These are phyloP conservation scores for Dactylellina leptospora DNA, from an alignment of 2,329 filamentous ascomycete genomes.

Conservation along the genomic window DNA sequence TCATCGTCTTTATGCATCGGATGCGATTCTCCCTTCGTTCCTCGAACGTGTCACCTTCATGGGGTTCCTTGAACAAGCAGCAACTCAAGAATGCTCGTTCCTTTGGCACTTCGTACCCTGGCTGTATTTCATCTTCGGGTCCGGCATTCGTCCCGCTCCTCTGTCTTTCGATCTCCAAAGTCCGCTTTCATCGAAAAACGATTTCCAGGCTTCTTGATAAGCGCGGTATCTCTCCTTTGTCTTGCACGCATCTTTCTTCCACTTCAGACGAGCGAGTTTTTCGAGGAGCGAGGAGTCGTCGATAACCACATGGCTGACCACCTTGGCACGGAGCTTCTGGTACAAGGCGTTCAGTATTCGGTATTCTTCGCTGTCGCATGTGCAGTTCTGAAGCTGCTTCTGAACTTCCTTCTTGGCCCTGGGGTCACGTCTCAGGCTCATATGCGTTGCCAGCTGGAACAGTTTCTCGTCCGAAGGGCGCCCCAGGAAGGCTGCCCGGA, in stretches of 20 bases:
- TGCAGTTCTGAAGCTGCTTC: slow-evolving; percentile 4
- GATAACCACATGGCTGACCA: not conserved
- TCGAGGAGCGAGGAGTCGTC: not conserved
- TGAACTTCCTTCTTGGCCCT: slow-evolving; percentile 7
- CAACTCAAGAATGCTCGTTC: not conserved
- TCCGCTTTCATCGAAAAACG: slow-evolving; percentile 2
- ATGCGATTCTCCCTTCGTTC: slow-evolving; percentile 7
- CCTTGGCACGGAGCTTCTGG: not conserved
- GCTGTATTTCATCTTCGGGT: not conserved
- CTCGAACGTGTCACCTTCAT: slow-evolving; percentile 9
- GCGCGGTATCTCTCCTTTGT: slow-evolving; percentile 6
- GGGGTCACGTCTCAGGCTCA: not conserved
- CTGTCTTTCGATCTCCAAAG: slow-evolving; percentile 6
- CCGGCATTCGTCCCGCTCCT: slow-evolving; percentile 1
- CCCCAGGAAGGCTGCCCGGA: slow-evolving; percentile 7
- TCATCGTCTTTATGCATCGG: slow-evolving; percentile 5
- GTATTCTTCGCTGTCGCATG: slow-evolving; percentile 5
- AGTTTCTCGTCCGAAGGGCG: not conserved
- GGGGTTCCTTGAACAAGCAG: slow-evolving; percentile 1
- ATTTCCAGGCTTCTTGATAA: slow-evolving; percentile 6
- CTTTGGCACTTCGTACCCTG: not conserved
- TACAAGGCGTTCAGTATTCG: not conserved
- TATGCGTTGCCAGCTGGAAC: slow-evolving; percentile 15
- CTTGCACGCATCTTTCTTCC: slow-evolving; percentile 6
- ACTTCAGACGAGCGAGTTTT: slow-evolving; percentile 4